Base-by-base conservation (phyloP, 179 eudicot genomes). In the Beta lomatogona region DNA sequence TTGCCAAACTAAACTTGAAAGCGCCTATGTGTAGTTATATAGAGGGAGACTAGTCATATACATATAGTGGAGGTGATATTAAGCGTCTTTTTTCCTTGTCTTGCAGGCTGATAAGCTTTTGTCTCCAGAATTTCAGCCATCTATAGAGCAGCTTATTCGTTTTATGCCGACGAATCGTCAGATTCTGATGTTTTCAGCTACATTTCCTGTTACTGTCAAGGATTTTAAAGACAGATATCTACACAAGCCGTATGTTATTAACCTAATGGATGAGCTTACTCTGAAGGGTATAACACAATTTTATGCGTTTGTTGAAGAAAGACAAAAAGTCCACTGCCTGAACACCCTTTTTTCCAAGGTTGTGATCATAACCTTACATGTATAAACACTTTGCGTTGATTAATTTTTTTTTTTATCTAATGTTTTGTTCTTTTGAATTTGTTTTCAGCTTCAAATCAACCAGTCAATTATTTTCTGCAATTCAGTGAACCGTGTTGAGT, bases 281-380 rank as follows among this genome's bases (percentile, higher is more conserved):
- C 85, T 93, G 63, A 93, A 92, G 85, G 97, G 96, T 85, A 91
- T 92, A 81, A 89, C 93, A 41, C 94, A 90, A 63, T 93, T 55
- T 83, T 93, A 93, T 84, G 97, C 97, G 25, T 92, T 93, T 88
- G 97, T 93, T 28, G 97, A 93, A 89, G 97, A 94, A 86, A 86
- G 98, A 79, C 98, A 94, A 87, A 94, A 94, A 86, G 91, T 94
- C 80, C 98, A 91, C 86, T 94, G 97, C 84, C 80, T 94, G 28
- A 93, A 93, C 82, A 89, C 95, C 61, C 95, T 93, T 75, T 93
- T 93, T 86, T 92, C 93, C 73, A 93, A 93, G 97, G 97, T 93
- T 81, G 75, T 76, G 94, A 53, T 77, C 59, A 44, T 6, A 67
- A 22, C 31, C n/a, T 68, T 18, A 19, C 4, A 2, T 60, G 19